Evolutionary conservation across 257 asterid species (phyloP).

Genomic region (Ligustrum vulgare): DNA sequence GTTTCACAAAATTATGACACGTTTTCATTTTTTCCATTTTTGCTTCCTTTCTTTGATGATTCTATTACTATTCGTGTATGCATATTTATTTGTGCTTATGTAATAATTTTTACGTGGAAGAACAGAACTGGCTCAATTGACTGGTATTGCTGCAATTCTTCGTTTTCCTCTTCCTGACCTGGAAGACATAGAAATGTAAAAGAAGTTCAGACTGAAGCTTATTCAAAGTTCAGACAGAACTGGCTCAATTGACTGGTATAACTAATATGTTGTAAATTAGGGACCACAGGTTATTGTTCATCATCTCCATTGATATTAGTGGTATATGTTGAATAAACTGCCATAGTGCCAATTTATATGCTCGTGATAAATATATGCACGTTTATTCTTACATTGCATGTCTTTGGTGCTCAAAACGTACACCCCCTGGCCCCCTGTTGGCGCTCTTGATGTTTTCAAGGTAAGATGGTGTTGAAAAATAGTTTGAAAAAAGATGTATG

Average conservation of each 20-base stretch:
- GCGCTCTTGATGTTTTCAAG: no score
- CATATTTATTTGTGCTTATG: background rate
- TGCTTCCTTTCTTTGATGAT: background rate
- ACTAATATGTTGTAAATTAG: background rate
- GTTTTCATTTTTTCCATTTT: background rate
- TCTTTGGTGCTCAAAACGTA: no score
- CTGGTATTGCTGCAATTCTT: slow-evolving; percentile 91
- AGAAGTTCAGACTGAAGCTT: background rate
- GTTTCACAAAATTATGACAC: background rate
- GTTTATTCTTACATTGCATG: no score
- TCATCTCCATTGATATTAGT: background rate
- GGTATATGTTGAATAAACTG: background rate
- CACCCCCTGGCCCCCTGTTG: no score
- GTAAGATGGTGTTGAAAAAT: no score
- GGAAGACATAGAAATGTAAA: slow-evolving; percentile 91
- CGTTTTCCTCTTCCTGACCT: slow-evolving; percentile 94
- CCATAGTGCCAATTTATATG: background rate
- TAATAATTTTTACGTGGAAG: slow-evolving; percentile 13
- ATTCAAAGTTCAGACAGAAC: no score
- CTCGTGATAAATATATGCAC: background rate
- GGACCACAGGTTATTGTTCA: background rate
- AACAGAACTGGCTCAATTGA: slow-evolving; percentile 79
- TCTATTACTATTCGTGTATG: background rate
- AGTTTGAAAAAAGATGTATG: no score
- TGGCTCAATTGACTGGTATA: no score